phyloP scores from a whole-genome alignment of 1,284 basidiomycete genomes.

The Leccinum subspadiceum region DNA sequence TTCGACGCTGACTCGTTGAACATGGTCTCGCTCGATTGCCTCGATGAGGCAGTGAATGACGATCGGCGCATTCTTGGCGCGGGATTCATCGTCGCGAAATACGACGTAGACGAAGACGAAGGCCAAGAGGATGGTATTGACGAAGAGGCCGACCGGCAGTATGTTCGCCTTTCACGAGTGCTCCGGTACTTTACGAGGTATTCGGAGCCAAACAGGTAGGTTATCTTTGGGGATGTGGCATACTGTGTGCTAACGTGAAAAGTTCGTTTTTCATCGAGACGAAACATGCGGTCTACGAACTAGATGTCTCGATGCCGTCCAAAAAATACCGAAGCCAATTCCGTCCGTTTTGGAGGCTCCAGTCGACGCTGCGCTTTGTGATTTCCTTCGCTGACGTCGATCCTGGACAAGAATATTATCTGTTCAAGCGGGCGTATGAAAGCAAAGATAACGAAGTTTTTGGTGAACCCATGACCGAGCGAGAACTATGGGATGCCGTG shows the following conservation, averaged over 20 bases:
- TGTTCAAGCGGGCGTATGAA: constrained; percentile 36
- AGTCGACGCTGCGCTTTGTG: constrained; percentile 49
- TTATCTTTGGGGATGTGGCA: constrained; percentile 1
- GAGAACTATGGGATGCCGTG: constrained; percentile 44
- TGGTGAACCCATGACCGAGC: constrained; percentile 36
- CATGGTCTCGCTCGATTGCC: constrained; percentile 23
- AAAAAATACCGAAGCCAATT: constrained; percentile 45
- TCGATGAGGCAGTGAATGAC: constrained; percentile 7
- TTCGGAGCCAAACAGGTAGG: constrained; percentile 38
- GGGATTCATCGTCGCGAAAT: constrained; percentile 36
- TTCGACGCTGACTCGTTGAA: constrained; percentile 34
- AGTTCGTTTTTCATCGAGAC: constrained; percentile 65
- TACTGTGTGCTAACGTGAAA: not conserved
- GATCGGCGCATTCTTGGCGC: constrained; percentile 33
- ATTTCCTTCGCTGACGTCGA: constrained; percentile 37
- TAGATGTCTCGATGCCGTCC: constrained; percentile 41
- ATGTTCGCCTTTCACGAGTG: constrained; percentile 38
- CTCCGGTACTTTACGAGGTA: constrained; percentile 38
- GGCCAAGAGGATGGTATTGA: constrained; percentile 42
- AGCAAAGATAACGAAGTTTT: constrained; percentile 39
- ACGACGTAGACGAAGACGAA: constrained; percentile 42
- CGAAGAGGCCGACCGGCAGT: constrained; percentile 27
- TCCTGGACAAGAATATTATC: constrained; percentile 27
- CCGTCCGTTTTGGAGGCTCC: constrained; percentile 47
- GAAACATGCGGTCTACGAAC: constrained; percentile 55